These are phyloP conservation scores for Cardamine occulta DNA, from an alignment of 345 rosid genomes.

Conservation along the genomic window DNA sequence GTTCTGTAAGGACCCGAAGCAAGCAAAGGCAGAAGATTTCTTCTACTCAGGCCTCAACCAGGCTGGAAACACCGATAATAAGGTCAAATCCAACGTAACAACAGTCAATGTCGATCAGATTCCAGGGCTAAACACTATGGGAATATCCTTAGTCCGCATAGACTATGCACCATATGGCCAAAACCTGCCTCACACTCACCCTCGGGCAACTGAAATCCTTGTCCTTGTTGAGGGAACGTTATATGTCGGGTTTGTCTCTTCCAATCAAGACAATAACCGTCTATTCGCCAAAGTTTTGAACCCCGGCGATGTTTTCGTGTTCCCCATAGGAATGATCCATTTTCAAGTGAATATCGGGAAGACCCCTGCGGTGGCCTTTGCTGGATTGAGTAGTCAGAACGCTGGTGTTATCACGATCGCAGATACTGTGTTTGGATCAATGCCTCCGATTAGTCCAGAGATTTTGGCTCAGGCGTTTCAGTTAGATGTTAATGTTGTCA, in stretches of 20 bases:
- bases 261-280: constrained; percentile 46
- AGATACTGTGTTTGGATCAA: constrained; percentile 44
- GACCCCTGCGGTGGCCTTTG: constrained; percentile 36
- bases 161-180: constrained; percentile 42
- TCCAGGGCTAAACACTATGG: constrained; percentile 49
- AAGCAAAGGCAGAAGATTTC: constrained; percentile 28
- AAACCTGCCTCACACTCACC: constrained; percentile 50
- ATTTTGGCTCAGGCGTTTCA: constrained; percentile 49
- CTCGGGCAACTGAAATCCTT: constrained; percentile 53
- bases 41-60: constrained; percentile 23
- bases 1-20: constrained; percentile 28
- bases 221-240: constrained; percentile 45
- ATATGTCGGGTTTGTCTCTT: constrained; percentile 51
- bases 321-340: constrained; percentile 46
- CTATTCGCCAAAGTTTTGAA: constrained; percentile 41
- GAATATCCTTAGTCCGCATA: constrained; percentile 41
- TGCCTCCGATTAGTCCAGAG: constrained; percentile 46
- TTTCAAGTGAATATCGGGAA: constrained; percentile 39
- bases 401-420: constrained; percentile 46
- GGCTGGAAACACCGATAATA: constrained; percentile 17
- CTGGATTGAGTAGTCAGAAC: constrained; percentile 43
- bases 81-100: constrained; percentile 33
- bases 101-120: constrained; percentile 31
- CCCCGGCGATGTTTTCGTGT: constrained; percentile 44
- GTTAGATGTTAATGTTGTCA: constrained; percentile 44